Conservation (phyloP, 805 yeast genomes). For the Yamadazyma philogaea region DNA sequence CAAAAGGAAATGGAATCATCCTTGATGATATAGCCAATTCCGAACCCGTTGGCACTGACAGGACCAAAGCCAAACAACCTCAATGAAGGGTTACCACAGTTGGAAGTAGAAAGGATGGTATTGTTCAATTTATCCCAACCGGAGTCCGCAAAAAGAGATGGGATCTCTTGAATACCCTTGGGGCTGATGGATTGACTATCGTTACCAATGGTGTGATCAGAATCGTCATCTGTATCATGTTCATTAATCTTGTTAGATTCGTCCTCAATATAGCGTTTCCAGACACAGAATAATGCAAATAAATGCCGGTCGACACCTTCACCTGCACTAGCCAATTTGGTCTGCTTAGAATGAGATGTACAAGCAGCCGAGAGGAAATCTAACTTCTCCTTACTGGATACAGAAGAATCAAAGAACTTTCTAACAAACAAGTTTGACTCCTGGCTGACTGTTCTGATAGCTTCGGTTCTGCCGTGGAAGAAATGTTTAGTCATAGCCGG, state of each 20-base stretch:
- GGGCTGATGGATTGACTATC: constrained; percentile 26
- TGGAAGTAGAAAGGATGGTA: constrained; percentile 66
- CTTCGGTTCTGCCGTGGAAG: constrained; percentile 90
- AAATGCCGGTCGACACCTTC: constrained; percentile 91
- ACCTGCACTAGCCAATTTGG: constrained; percentile 69
- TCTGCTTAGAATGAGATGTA: constrained; percentile 59
- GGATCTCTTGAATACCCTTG: constrained; percentile 42
- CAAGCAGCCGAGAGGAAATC: constrained; percentile 67
- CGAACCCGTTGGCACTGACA: constrained; percentile 56
- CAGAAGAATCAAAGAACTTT: constrained; percentile 69
- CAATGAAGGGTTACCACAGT: constrained; percentile 60
- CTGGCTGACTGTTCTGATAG: constrained; percentile 77
- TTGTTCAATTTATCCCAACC: constrained; percentile 88
- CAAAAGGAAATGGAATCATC: constrained; percentile 52
- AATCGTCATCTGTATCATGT: constrained; percentile 20
- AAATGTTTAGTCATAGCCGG: constrained; percentile 93
- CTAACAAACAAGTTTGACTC: constrained; percentile 81
- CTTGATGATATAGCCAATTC: constrained; percentile 53
- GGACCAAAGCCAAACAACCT: constrained; percentile 61
- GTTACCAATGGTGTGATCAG: constrained; percentile 19
- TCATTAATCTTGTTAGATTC: constrained; percentile 19
- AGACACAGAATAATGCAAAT: constrained; percentile 81
- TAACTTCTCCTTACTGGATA: constrained; percentile 57
- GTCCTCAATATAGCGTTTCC: constrained; percentile 61
- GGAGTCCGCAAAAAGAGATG: constrained; percentile 74